phyloP scores from a whole-genome alignment of 805 yeast genomes.

The Candida morakotiae region DNA sequence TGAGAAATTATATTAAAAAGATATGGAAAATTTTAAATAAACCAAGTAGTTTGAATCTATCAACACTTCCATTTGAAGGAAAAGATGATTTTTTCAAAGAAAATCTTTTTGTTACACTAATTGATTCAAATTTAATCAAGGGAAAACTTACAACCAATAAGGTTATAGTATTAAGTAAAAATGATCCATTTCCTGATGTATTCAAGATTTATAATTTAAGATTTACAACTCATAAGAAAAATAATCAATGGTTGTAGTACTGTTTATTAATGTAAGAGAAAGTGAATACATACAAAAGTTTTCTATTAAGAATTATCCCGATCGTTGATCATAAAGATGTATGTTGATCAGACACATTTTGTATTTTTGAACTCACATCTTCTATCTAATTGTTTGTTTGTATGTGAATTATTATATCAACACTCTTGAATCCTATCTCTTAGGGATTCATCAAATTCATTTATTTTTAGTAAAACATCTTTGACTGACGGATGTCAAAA shows the following conservation, averaged over 20 bases:
- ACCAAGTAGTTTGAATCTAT: conserved; percentile 26
- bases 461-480: too few relatives aligned
- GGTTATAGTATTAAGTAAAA: conserved; percentile 38
- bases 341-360: too few relatives aligned
- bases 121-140: conserved; percentile 50
- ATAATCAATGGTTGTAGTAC: conserved; percentile 7
- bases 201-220: conserved; percentile 19
- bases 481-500: too few relatives aligned
- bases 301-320: too few relatives aligned
- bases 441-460: too few relatives aligned
- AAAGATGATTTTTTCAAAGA: conserved; percentile 43
- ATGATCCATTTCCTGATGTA: conserved; percentile 38
- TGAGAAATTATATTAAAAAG: conserved; percentile 42
- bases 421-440: too few relatives aligned
- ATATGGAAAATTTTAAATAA: conserved; percentile 24
- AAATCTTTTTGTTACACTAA: conserved; percentile 46
- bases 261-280: too few relatives aligned
- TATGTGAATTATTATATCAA: too few relatives aligned
- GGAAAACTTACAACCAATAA: conserved; percentile 47
- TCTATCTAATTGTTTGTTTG: too few relatives aligned
- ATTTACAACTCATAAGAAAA: conserved; percentile 10
- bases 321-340: too few relatives aligned
- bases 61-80: conserved; percentile 13
- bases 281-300: too few relatives aligned
- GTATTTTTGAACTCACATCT: too few relatives aligned